Base-by-base conservation (phyloP, 345 rosid species). In the Sonneratia alba region DNA sequence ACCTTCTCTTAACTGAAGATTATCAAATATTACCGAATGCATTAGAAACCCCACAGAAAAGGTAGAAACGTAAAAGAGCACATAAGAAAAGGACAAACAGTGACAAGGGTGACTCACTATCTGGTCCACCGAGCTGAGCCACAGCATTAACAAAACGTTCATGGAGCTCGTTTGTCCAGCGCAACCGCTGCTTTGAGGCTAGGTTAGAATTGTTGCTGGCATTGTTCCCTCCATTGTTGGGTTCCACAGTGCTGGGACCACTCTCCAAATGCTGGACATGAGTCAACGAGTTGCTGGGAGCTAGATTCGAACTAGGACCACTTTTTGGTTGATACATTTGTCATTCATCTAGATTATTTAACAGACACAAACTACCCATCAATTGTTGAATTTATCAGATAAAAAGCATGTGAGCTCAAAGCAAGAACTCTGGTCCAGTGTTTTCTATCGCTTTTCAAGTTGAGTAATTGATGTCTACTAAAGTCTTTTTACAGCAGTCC, bases 101-200 rank as follows among this genome's bases (percentile, higher is more conserved):
- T 43, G 61, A 56, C 45, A 37, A 53, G 15, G 61, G 69, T 72
- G 72, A 95, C 97, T 87, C 80, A 95, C 97, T 81, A 81, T 95
- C 99, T 69, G 97, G 97, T 76, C 99, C 99, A 66, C 99, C 99
- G 75, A 95, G 97, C 83, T 95, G 99, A 64, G 97, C 92, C 16
- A 95, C 99, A n/a, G 97, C 93, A 86, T 92, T 96, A 71, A 95
- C 99, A 81, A 95, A 95, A 72, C 97, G 99, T 53, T 95, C 99
- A 72, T 95, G 99, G 72, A 95, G 99, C 71, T 95, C 99, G 76
- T 95, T 87, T 22, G 99, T 95, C 99, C 99, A 95, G 62, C 97
- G 97, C 80, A 95, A 70, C 51, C 97, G 85, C 79, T 92, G 99
- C 86, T 95, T 95, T 27, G 99, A 95, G 53, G 98, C 91, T 77